Evolutionary conservation across 129 eudicot genomes (phyloP).

Genomic region (Artemisia argyi): DNA sequence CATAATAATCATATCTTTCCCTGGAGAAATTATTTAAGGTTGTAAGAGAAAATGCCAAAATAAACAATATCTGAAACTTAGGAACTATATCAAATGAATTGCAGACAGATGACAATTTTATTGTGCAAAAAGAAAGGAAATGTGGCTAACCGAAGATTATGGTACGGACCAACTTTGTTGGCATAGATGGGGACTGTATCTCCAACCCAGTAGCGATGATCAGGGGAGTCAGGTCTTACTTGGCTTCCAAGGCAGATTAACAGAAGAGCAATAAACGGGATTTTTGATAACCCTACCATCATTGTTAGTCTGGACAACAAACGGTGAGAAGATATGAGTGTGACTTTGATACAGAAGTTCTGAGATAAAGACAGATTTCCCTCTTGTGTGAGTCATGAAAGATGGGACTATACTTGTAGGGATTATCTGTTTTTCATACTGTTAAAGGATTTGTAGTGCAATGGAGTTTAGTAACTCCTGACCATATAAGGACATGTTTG

Average conservation of each 20-base stretch:
- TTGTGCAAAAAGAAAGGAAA: neutral
- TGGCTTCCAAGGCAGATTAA: slow-evolving; percentile 14
- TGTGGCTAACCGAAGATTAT: slow-evolving; percentile 24
- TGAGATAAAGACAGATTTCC: no score
- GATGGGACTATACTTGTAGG: no score
- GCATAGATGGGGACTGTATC: slow-evolving; percentile 39
- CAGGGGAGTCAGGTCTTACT: slow-evolving; percentile 23
- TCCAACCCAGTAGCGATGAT: slow-evolving; percentile 34
- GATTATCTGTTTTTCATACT: no score
- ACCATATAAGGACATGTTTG: no score
- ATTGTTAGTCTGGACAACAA: neutral
- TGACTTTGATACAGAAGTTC: no score
- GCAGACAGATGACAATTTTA: neutral
- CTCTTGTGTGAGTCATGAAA: no score
- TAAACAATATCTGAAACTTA: neutral
- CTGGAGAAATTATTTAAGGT: neutral
- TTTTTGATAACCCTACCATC: slow-evolving; percentile 8
- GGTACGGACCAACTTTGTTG: slow-evolving; percentile 27
- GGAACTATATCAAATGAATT: neutral
- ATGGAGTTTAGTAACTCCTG: no score
- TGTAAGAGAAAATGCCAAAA: neutral
- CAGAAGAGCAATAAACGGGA: slow-evolving; percentile 13
- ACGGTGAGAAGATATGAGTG: neutral
- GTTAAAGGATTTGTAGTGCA: no score
- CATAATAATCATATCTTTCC: slow-evolving; percentile 9